These are phyloP conservation scores for Phytophthora cryptogea DNA, from an alignment of 352 stramenopile species.

Conservation along the genomic window DNA sequence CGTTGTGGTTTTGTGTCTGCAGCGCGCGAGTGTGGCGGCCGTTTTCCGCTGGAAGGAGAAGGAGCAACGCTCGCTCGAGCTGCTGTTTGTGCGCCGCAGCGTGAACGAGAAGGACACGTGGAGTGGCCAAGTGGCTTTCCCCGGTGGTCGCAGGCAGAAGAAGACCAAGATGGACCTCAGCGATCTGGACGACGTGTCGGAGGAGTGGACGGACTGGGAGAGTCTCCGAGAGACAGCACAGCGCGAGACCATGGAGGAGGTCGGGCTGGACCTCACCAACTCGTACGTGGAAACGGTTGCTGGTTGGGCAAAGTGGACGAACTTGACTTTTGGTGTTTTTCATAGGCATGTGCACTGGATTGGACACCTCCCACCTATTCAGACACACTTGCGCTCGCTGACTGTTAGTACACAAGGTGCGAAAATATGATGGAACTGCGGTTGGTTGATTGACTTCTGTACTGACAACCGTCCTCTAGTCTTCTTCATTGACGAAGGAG, in stretches of 20 bases:
- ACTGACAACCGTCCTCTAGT: slow-evolving; percentile 36
- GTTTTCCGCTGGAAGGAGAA: slow-evolving; percentile 83
- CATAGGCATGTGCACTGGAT: slow-evolving; percentile 71
- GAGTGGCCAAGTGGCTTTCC: slow-evolving; percentile 86
- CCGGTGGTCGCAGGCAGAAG: slow-evolving; percentile 71
- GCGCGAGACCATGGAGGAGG: slow-evolving; percentile 83
- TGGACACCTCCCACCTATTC: slow-evolving; percentile 55
- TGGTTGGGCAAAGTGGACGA: neutral
- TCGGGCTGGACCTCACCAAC: slow-evolving; percentile 69
- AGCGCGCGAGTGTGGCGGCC: slow-evolving; percentile 78
- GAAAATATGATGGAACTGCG: neutral
- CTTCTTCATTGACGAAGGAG: slow-evolving; percentile 68
- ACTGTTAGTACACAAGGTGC: slow-evolving; percentile 72
- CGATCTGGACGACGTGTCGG: slow-evolving; percentile 24
- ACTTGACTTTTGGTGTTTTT: slow-evolving; percentile 5
- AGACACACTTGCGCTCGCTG: slow-evolving; percentile 66
- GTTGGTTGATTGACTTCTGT: neutral
- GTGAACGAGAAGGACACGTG: slow-evolving; percentile 80
- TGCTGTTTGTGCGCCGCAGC: slow-evolving; percentile 77
- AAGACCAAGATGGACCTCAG: slow-evolving; percentile 45
- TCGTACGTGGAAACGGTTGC: slow-evolving; percentile 37
- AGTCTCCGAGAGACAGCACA: slow-evolving; percentile 67
- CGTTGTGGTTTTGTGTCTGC: neutral
- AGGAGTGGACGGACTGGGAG: slow-evolving; percentile 65
- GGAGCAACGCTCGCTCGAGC: slow-evolving; percentile 62